Evolutionary conservation across 805 yeast species (phyloP), one percentile per base, ranked within the genome.

Genomic region (Wickerhamomyces ciferrii): DNA sequence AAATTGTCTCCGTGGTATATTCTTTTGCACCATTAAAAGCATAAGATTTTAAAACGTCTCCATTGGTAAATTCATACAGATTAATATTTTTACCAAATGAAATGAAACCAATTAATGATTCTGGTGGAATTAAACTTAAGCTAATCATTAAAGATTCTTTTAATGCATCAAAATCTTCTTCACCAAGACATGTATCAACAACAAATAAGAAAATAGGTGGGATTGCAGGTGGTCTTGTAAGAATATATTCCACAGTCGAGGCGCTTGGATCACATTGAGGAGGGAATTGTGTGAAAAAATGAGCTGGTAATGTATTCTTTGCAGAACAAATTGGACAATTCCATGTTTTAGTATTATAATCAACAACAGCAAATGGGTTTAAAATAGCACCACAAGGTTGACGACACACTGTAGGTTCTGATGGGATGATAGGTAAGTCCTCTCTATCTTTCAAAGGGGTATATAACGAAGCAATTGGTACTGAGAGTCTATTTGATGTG

Each of bases 21-120:
- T 65, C 66, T 53, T 78, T 81, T 3, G 62, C 53, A 20, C 89
- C 89, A 56, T 81, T 81, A 64, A 82, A 83, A 10, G 72, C 62
- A 50, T 65, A 70, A 21, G 66, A 59, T 20, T 68, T 65, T 18
- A 64, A 56, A 2, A 61, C 49, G 37, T 62, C 71, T 23, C 48
- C 54, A 36, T 67, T 54, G 3, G 68, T 63, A 19, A 81, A 59
- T 53, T 82, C 84, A 56, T 79, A 81, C 21, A 83, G 67, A 52
- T 71, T 74, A 23, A 82, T 83, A 56, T 79, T 70, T 46, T 78
- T 78, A 5, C 87, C 88, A 63, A 62, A 82, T 1, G 82, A 69
- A 42, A 83, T 68, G 21, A 83, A 63, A 1, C 84, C 85, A 36
- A 83, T 76, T 34, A 78, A 58, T 1, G 84, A 70, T 50, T 76